Base-by-base conservation (phyloP, 495 filamentous ascomycete genomes). In the Hypoxylon subgilvum region DNA sequence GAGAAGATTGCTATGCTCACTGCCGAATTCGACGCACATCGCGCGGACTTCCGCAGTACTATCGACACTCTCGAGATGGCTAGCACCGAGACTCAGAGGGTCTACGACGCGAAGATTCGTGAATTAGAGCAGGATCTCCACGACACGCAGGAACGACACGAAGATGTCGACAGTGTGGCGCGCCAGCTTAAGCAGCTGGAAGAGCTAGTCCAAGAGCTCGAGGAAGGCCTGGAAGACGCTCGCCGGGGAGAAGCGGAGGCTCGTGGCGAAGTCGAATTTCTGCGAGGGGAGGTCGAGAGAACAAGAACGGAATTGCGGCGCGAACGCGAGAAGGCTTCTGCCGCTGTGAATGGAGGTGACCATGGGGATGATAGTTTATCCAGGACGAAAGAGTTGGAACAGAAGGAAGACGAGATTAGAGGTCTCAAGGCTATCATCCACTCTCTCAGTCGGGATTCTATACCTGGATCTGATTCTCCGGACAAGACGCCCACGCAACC, bases 341-440 rank as follows among this genome's bases (percentile, higher is more conserved):
- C 85, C 14, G 72, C 85, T 22, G 74, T 80, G 5, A 82, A 77
- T 34, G 79, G 81, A 18, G 74, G 78, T 9, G 76, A 76, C n/a
- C 74, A 77, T 2, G 74, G 79, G 16, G 77, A 76, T 14, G 76
- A 82, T 10, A 61, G 63, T 14, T 48, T 67, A 5, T 74, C 75
- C 25, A 70, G 75, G 32, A 77, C 78, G n/a, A 86, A 88, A 63
- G 92, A 96, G 59, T 72, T 97, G 16, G 93, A 96, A 58, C 90
- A 96, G 67, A 90, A 92, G 65, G 95, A 98, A 61, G 95, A 97
- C 59, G 94, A 98, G 74, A 97, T 98, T 61, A 83, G 92, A 22
- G 95, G 94, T 32, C 77, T 98, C 45, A 97, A 97, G 73, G 94
- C 94, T 28, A 97, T 98, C 65, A 97, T 98, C 41, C 94, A 97